Base-by-base conservation (phyloP, 1,284 basidiomycete genomes). In the Heterobasidion parviporum region DNA sequence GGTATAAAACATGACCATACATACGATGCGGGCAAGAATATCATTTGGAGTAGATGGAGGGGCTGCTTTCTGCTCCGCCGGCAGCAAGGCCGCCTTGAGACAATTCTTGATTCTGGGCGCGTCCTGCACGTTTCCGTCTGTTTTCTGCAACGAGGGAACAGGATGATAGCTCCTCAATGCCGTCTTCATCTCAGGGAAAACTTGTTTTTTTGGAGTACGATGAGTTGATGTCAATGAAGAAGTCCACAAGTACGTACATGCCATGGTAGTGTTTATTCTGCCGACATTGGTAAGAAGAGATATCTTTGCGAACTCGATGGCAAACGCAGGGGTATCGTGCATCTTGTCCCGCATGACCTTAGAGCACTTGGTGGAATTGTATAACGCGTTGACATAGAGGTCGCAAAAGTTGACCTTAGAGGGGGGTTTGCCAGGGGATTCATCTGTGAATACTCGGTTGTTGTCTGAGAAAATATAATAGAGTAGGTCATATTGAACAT, bases 241-340 rank as follows among this genome's bases (percentile, higher is more conserved):
- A 52, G 54, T 10, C 18, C 20, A 33, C 33, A 5, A 45, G 16
- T 8, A 73, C 85, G 76, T 68, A 92, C 90, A 95, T 57, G 93
- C 93, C 80, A 94, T 87, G 35, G 94, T 95, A 26, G 93, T 95
- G 67, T 95, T 96, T 68, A 96, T 92, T 56, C 92, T 78, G n/a
- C 93, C 93, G 52, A 94, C 87, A 64, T 96, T 96, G 52, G 93
- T 90, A 49, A 96, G 76, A 33, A 96, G 74, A 46, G 89, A 88
- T 48, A 94, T 81, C 74, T 90, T 94, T 53, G 84, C 88, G 61
- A 93, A 83, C 69, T 93, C 92, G 56, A 85, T 74, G 3, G 84
- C 88, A 68, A 92, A 95, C 15, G 82, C 81, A 36, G 88, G 87
- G 1, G 82, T 87, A 55, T 89, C 86, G 49, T 82, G 66, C 78